These are phyloP conservation scores for Nannizziopsis barbatae DNA, from an alignment of 2,329 filamentous ascomycete species.

Conservation along the genomic window DNA sequence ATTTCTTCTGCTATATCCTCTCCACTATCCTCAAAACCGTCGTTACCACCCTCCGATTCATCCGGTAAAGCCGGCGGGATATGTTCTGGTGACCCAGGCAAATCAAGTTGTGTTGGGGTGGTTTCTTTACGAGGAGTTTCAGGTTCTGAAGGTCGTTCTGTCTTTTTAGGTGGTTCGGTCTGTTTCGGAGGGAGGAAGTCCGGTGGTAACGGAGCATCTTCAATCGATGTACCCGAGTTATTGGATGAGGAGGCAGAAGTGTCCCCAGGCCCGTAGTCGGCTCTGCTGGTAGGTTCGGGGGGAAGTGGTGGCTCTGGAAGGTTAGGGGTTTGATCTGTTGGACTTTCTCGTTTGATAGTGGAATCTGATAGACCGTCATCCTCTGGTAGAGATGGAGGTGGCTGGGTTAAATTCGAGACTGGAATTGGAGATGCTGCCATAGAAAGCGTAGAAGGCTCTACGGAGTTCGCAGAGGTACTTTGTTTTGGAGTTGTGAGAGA, in stretches of 20 bases:
- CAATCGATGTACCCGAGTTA: constrained; percentile 31
- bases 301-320: constrained; percentile 34
- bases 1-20: constrained; percentile 37
- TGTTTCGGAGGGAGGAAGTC: constrained; percentile 15
- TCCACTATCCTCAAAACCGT: constrained; percentile 38
- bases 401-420: constrained; percentile 22
- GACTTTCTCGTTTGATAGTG: constrained; percentile 27
- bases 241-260: constrained; percentile 38
- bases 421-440: constrained; percentile 18
- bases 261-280: constrained; percentile 37
- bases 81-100: not conserved
- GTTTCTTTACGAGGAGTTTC: not conserved
- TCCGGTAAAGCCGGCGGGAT: constrained; percentile 23
- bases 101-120: not conserved
- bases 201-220: constrained; percentile 32
- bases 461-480: not conserved
- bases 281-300: constrained; percentile 39
- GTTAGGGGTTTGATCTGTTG: constrained; percentile 22
- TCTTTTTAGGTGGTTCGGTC: not conserved
- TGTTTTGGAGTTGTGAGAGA: constrained; percentile 1
- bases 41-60: constrained; percentile 22
- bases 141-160: constrained; percentile 3
- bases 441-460: constrained; percentile 2
- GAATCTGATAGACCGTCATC: constrained; percentile 23
- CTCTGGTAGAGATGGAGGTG: constrained; percentile 24